phyloP scores from a whole-genome alignment of 768 basidiomycete species.

The Candolleomyces aberdarensis region DNA sequence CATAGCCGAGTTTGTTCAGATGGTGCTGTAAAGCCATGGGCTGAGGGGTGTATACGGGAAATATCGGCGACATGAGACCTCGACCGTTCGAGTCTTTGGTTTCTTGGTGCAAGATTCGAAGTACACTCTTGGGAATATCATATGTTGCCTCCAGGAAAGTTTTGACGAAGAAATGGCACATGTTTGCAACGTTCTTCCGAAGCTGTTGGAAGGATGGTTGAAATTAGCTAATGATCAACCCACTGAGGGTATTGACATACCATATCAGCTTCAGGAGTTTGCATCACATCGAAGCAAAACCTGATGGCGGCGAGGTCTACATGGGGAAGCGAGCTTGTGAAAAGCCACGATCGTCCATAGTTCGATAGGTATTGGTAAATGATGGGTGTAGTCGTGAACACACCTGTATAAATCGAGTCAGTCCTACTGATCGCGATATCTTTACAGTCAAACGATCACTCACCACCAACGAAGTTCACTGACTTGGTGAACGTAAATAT shows the following conservation, averaged over 20 bases:
- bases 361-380: neutral
- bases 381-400: neutral
- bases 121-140: no score
- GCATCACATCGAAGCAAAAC: constrained; percentile 1
- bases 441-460: neutral
- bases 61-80: no score
- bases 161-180: no score
- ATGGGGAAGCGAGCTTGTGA: neutral
- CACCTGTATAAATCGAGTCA: neutral
- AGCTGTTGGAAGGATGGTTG: no score
- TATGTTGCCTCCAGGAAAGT: no score
- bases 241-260: neutral
- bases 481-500: neutral
- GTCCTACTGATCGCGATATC: neutral
- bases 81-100: no score
- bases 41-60: no score
- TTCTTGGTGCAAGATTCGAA: no score
- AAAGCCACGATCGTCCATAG: neutral
- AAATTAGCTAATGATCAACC: no score
- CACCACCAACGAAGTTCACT: neutral
- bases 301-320: neutral
- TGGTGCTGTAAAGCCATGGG: no score
- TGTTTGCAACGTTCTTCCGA: no score
- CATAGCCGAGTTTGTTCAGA: no score
- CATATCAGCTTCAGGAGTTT: neutral